Evolutionary conservation across 2,329 filamentous ascomycete genomes (phyloP).

Genomic region (Colletotrichum australisinense): DNA sequence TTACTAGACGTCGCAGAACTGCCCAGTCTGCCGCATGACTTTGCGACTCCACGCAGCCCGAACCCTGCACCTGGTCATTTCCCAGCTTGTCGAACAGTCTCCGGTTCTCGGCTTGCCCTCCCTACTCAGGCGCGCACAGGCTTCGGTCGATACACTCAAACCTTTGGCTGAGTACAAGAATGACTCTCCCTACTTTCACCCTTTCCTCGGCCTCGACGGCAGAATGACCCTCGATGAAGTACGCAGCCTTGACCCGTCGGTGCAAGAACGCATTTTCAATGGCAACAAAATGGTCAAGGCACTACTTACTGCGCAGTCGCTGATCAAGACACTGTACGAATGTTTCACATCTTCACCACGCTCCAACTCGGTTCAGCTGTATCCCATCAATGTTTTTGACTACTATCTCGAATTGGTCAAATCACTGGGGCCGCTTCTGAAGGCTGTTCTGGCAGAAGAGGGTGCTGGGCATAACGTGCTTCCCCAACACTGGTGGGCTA

Average conservation of each 20-base stretch:
- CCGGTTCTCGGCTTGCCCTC: conserved; percentile 86
- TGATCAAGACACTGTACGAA: conserved; percentile 80
- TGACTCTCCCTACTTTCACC: conserved; percentile 75
- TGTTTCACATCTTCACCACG: conserved; percentile 79
- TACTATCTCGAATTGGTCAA: conserved; percentile 81
- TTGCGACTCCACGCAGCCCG: conserved; percentile 75
- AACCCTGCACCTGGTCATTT: conserved; percentile 79
- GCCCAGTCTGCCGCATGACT: conserved; percentile 81
- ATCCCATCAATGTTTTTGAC: conserved; percentile 84
- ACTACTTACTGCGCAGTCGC: conserved; percentile 79
- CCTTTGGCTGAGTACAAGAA: conserved; percentile 69
- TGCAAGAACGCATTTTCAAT: conserved; percentile 58
- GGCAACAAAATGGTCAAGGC: conserved; percentile 86
- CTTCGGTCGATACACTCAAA: conserved; percentile 74
- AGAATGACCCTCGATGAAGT: conserved; percentile 46
- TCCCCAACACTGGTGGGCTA: conserved; percentile 71
- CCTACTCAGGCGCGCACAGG: conserved; percentile 79
- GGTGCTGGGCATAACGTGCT: conserved; percentile 79
- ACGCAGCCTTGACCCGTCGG: conserved; percentile 48
- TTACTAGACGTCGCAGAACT: conserved; percentile 87
- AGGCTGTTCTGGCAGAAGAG: conserved; percentile 87
- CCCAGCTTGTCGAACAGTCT: conserved; percentile 82
- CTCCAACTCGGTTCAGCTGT: conserved; percentile 74
- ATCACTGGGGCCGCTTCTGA: conserved; percentile 81
- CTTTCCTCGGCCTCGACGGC: conserved; percentile 65